Conservation (phyloP, 805 yeast species). For the Starmerella ratchasimensis region DNA sequence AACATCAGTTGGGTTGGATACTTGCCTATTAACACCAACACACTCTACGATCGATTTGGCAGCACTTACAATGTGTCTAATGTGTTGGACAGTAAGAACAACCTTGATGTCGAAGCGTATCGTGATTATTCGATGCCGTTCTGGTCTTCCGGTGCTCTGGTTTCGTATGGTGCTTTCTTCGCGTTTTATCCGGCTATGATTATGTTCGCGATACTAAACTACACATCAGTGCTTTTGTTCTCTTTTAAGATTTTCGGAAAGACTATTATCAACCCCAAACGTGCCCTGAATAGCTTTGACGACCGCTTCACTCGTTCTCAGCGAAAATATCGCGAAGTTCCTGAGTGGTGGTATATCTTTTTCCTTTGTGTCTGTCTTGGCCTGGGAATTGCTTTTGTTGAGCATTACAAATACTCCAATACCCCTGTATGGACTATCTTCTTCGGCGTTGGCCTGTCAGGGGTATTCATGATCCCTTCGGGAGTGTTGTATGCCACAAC, state of each 20-base stretch:
- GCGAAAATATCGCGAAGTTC: slow-evolving; percentile 45
- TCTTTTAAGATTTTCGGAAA: slow-evolving; percentile 8
- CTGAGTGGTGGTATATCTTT: slow-evolving; percentile 40
- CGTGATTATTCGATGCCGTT: slow-evolving; percentile 54
- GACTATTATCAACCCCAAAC: slow-evolving; percentile 21
- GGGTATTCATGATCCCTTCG: slow-evolving; percentile 39
- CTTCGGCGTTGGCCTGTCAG: slow-evolving; percentile 38
- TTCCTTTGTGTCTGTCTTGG: slow-evolving; percentile 33
- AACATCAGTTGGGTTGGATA: slow-evolving; percentile 31
- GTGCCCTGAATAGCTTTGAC: slow-evolving; percentile 26
- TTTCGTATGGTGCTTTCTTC: slow-evolving; percentile 44
- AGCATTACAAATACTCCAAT: slow-evolving; percentile 26
- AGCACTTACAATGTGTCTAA: slow-evolving; percentile 29
- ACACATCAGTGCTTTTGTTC: slow-evolving; percentile 11
- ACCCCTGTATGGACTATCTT: slow-evolving; percentile 52
- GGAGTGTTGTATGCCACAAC: slow-evolving; percentile 38
- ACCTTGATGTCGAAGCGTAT: slow-evolving; percentile 36
- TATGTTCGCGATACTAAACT: slow-evolving; percentile 26
- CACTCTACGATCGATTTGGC: slow-evolving; percentile 39
- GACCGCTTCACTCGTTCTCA: slow-evolving; percentile 50
- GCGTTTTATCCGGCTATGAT: slow-evolving; percentile 44
- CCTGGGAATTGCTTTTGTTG: slow-evolving; percentile 35
- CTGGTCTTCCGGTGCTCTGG: slow-evolving; percentile 48
- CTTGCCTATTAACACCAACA: slow-evolving; percentile 36
- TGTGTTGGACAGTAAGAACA: slow-evolving; percentile 33